These are phyloP conservation scores for Schizothecium vesticola DNA, from an alignment of 495 filamentous ascomycete species.

Conservation along the genomic window DNA sequence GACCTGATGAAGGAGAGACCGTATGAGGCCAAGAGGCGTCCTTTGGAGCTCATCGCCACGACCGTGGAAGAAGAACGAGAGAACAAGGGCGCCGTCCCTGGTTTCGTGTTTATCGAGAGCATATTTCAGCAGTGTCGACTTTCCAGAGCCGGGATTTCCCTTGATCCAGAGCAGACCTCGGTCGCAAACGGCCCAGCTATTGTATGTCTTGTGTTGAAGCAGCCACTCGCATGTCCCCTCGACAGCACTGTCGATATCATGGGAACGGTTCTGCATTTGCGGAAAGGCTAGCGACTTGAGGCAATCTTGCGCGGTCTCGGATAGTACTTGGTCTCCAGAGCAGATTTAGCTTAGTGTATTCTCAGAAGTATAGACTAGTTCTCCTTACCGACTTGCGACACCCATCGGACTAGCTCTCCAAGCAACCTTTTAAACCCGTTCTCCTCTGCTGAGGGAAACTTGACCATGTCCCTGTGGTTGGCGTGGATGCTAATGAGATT, in stretches of 20 bases:
- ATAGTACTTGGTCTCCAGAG: conserved; percentile 7
- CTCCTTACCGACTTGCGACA: conserved; percentile 13
- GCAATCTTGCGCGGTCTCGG: conserved; percentile 13
- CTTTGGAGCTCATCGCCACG: conserved; percentile 28
- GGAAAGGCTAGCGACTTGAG: conserved; percentile 20
- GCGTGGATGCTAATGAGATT: conserved; percentile 29
- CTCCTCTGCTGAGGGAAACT: conserved; percentile 29
- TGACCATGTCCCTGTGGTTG: conserved; percentile 39
- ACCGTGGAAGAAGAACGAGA: conserved; percentile 35
- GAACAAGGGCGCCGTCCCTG: conserved; percentile 12
- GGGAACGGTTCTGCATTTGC: conserved; percentile 21
- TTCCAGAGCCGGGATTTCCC: conserved; percentile 45
- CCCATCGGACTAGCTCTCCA: conserved; percentile 17
- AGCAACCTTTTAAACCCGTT: conserved; percentile 33
- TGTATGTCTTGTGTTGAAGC: conserved; percentile 25
- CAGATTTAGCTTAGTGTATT: conserved; percentile 6
- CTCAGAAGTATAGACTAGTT: conserved; percentile 6
- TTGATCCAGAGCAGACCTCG: conserved; percentile 42
- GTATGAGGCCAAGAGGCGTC: conserved; percentile 28
- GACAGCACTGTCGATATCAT: conserved; percentile 16
- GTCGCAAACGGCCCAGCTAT: conserved; percentile 25
- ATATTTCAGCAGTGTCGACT: conserved; percentile 42
- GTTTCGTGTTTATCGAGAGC: conserved; percentile 15
- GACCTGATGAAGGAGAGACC: conserved; percentile 33
- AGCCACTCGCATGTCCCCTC: conserved; percentile 36